Base-by-base conservation (phyloP, 2,329 filamentous ascomycete species). In the Lizonia empirigonia region DNA sequence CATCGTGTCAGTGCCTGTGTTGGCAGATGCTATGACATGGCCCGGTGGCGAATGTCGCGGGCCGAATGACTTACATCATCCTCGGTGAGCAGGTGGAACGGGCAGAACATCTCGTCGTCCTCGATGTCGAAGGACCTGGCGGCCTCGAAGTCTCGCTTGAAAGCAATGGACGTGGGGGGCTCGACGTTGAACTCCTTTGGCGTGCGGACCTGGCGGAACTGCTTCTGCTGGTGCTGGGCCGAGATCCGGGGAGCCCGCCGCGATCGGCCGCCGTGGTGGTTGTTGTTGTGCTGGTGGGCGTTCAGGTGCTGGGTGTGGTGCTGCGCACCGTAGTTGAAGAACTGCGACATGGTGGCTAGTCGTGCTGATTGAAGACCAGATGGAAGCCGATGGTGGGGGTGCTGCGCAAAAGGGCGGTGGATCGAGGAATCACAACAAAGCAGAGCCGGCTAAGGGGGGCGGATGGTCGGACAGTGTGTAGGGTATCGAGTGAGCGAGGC, bases 21-120 rank as follows among this genome's bases (percentile, higher is more conserved):
- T 24, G 53, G 56, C 58, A 44, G 46, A 50, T 23, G 53, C 54
- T 60, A 64, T 58, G 65, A 62, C 60, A 58, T 51, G 27, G 53
- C 44, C 53, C 56, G 58, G 65, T 60, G 58, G 58, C 58, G 59
- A 62, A 61, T 44, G 36, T 60, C 49, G 51, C 45, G 53, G 47
- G 60, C 59, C 45, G 53, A 62, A 53, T 56, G 47, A 66, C 79
- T 71, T 86, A 96, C 91, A 85, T 96, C 91, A 76, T 84, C 91
- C 77, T 97, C 92, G 27, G 91, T 96, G 78, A 97, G 80, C 64
- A 97, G 83, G 72, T 88, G 86, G 58, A 80, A 80, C 1, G 93
- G 93, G 77, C 92, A 97, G 76, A 97, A 97, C 75, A 96, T 88
- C 77, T 96, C 83, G 73, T 97, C 93, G 72, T 97, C 93, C 69